Base-by-base conservation (phyloP, 148 eudicot species). In the Agrostemma githago region DNA sequence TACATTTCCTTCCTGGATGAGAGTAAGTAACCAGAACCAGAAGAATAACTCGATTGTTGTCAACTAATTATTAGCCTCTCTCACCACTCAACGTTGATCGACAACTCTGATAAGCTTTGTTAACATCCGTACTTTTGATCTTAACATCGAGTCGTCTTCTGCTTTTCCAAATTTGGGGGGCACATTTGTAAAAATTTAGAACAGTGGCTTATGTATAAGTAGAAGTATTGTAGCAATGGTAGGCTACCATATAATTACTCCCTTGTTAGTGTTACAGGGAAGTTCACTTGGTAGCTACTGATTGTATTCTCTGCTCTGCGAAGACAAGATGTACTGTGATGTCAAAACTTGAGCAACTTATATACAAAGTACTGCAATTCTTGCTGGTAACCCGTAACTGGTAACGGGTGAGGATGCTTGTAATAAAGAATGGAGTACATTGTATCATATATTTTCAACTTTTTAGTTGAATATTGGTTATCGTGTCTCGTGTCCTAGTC, bases 1-100 rank as follows among this genome's bases (percentile, higher is more conserved):
- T 14, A 15, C 80, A 34, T 63, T 78, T 73, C 65, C 84, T 43
- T 68, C 82, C 2, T 83, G 83, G 85, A 65, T 83, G 40, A 63
- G 68, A 39, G 68, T 66, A 60, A n/a, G 48, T 54, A 81, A 72
- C 9, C 11, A 26, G 34, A 26, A 26, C 34, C 34, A 75, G 11
- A 75, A 63, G 75, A 70, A 39, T n/a, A 60, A n/a, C 26, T 64
- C 12, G 68, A 43, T 69, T 44, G n/a, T 53, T 17, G 74, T 63
- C 67, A 81, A 68, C 66, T 80, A 76, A 76, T 46, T 62, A 76
- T 46, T 62, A n/a, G 10, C 42, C 20, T 56, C 15, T n/a, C 4
- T 57, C 66, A 34, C 66, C 66, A 5, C 63, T 65, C 16, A 44
- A 2, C 4, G 11, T 15, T n/a, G 11, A 5, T 6, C 46, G 39